A percentile compares a stretch with the other conserved stretches of the same genome.
phyloP scores from a whole-genome alignment of 1,284 basidiomycete genomes.

The Lentinula novae-zelandiae region DNA sequence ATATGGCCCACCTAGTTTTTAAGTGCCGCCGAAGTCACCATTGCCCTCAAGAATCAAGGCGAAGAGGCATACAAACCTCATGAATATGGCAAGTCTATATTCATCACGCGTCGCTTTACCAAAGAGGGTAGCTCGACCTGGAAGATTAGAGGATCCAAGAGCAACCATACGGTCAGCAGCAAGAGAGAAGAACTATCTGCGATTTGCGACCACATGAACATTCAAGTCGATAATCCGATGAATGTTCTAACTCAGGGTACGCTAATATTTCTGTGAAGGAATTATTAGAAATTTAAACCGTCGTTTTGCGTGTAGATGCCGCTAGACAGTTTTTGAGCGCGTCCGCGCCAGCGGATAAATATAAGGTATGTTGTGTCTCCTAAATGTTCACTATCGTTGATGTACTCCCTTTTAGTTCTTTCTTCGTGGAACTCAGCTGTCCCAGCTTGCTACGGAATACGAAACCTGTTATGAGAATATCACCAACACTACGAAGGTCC shows the following conservation, averaged over 20 bases:
- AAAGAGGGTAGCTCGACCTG: constrained; percentile 75
- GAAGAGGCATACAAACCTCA: constrained; percentile 84
- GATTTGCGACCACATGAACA: constrained; percentile 93
- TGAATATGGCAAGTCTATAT: constrained; percentile 81
- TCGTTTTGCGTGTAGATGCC: constrained; percentile 29
- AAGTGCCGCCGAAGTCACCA: constrained; percentile 75
- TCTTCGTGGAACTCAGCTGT: constrained; percentile 89
- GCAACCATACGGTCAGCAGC: constrained; percentile 67
- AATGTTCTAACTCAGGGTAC: constrained; percentile 89
- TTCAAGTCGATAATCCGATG: constrained; percentile 96
- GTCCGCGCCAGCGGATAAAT: constrained; percentile 84
- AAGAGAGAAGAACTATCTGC: constrained; percentile 84
- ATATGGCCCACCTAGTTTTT: neutral
- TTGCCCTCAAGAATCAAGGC: constrained; percentile 85
- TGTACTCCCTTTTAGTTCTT: constrained; percentile 68
- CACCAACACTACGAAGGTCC: constrained; percentile 57
- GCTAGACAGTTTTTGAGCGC: constrained; percentile 86
- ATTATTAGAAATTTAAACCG: neutral
- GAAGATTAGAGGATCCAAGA: constrained; percentile 76
- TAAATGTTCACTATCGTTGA: neutral
- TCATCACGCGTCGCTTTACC: constrained; percentile 80
- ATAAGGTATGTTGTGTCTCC: constrained; percentile 53
- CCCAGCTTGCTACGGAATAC: constrained; percentile 87
- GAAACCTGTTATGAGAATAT: constrained; percentile 73
- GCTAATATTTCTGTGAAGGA: constrained; percentile 3